Evolutionary conservation across 163 green algal species (phyloP), one percentile per base, ranked within the genome.

Genomic region (Scenedesmus sp.): DNA sequence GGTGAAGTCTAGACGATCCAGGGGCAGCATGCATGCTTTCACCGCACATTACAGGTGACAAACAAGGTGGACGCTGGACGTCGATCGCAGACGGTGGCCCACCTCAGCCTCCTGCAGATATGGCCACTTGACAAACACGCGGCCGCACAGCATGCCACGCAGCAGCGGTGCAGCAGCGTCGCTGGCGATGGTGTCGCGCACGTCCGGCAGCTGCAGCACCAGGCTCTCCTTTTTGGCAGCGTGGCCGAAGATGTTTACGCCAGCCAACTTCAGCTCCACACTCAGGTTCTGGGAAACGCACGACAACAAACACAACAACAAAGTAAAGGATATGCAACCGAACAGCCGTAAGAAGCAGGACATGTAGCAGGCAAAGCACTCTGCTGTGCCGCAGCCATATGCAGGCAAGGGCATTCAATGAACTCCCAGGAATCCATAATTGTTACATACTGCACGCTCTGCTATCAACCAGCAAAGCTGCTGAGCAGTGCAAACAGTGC

Each of bases 81-180:
- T n/a, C n/a, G n/a, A n/a, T n/a, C n/a, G n/a, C n/a, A n/a, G n/a
- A n/a, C n/a, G n/a, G n/a, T n/a, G n/a, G n/a, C 79, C 5, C 82
- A 92, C 88, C 88, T 92, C 61, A 22, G 89, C 89, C 83, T 92
- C 97, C 90, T 97, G 93, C 83, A 99, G 93, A 92, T 98, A 99
- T 0, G 97, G 97, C 97, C 97, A 99, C 85, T 96, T 94, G 53
- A 99, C 94, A 93, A 97, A 98, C 87, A 95, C 97, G 33, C 96
- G 93, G 78, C 95, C 68, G 10, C 96, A 96, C 79, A 99, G 85
- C 73, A 98, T 91, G n/a, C 43, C 76, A 0, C 76, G 43, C 72
- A 93, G 51, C 79, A 89, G 83, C 40, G 88, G 83, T 1, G 91
- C 92, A 35, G 81, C 85, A 24, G 79, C 79, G 61, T 87, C 46